Conservation (phyloP, 2,329 filamentous ascomycete genomes). For the Epichloe bromicola region DNA sequence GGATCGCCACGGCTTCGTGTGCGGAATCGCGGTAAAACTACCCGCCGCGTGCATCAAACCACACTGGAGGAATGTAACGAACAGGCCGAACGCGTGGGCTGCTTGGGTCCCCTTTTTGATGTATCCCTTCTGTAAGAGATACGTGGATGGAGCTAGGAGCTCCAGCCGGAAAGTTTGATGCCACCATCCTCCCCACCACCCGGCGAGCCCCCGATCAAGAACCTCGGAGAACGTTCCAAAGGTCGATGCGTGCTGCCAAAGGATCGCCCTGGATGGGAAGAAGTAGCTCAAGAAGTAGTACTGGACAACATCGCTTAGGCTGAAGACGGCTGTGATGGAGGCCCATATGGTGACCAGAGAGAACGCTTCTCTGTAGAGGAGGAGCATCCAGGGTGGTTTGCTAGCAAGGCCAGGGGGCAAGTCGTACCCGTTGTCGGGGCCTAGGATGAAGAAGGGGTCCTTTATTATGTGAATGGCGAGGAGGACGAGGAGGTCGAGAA, state of each 20-base stretch:
- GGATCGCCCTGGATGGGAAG: constrained; percentile 36
- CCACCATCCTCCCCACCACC: constrained; percentile 81
- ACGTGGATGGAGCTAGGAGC: constrained; percentile 48
- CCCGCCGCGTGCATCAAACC: constrained; percentile 59
- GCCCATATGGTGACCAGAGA: constrained; percentile 42
- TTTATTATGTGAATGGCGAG: constrained; percentile 55
- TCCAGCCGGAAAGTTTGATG: constrained; percentile 76
- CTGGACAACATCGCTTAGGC: constrained; percentile 44
- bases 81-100: constrained; percentile 16
- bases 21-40: constrained; percentile 51
- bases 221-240: constrained; percentile 43
- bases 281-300: constrained; percentile 34
- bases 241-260: constrained; percentile 41
- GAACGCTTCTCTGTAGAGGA: constrained; percentile 42
- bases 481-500: constrained; percentile 58
- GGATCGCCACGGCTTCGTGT: constrained; percentile 37
- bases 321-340: constrained; percentile 49
- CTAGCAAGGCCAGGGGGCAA: constrained; percentile 29
- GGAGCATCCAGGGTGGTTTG: constrained; percentile 32
- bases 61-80: constrained; percentile 46
- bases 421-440: constrained; percentile 24
- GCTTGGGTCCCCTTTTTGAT: constrained; percentile 19
- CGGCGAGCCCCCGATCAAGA: constrained; percentile 57
- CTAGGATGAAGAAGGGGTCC: constrained; percentile 64
- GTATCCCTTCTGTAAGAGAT: constrained; percentile 28